phyloP scores from a whole-genome alignment of 2,329 filamentous ascomycete species.

The Iodosphaeria phyllophila region DNA sequence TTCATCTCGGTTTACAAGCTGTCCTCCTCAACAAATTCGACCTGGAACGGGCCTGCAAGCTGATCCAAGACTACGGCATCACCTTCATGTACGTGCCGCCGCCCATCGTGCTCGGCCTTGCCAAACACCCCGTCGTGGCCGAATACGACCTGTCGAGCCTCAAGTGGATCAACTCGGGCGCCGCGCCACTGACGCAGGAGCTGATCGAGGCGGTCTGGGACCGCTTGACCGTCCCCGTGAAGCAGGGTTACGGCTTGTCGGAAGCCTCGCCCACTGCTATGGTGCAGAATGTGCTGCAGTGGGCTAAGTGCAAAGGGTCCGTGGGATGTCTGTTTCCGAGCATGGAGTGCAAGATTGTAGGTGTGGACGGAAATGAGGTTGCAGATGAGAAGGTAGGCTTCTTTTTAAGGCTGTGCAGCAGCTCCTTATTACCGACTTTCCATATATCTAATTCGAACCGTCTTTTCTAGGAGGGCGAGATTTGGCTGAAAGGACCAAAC shows the following conservation, averaged over 20 bases:
- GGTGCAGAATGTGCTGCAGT: conserved; percentile 55
- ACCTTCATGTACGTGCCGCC: conserved; percentile 73
- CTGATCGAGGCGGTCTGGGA: conserved; percentile 59
- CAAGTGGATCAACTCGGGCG: conserved; percentile 73
- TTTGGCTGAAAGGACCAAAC: conserved; percentile 66
- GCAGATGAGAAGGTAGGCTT: conserved; percentile 24
- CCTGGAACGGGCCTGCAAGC: conserved; percentile 55
- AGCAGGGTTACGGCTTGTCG: conserved; percentile 82
- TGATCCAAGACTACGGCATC: conserved; percentile 57
- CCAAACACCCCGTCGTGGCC: conserved; percentile 59
- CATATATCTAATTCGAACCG: not conserved
- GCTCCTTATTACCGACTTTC: conserved; percentile 1
- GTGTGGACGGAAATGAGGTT: conserved; percentile 35
- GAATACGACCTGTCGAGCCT: conserved; percentile 68
- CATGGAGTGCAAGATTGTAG: conserved; percentile 66
- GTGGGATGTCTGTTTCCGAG: conserved; percentile 66
- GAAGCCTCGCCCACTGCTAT: conserved; percentile 73
- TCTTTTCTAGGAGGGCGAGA: conserved; percentile 38
- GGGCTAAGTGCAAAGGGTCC: conserved; percentile 57
- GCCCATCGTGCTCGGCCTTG: conserved; percentile 62
- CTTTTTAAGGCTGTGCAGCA: conserved; percentile 1
- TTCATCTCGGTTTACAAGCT: conserved; percentile 45
- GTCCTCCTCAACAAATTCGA: conserved; percentile 69
- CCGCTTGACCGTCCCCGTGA: conserved; percentile 60
- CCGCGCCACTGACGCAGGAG: conserved; percentile 67